A percentile compares a stretch with the other conserved stretches of the same genome.
phyloP scores from a whole-genome alignment of 345 rosid species.

The Corymbia maculata region DNA sequence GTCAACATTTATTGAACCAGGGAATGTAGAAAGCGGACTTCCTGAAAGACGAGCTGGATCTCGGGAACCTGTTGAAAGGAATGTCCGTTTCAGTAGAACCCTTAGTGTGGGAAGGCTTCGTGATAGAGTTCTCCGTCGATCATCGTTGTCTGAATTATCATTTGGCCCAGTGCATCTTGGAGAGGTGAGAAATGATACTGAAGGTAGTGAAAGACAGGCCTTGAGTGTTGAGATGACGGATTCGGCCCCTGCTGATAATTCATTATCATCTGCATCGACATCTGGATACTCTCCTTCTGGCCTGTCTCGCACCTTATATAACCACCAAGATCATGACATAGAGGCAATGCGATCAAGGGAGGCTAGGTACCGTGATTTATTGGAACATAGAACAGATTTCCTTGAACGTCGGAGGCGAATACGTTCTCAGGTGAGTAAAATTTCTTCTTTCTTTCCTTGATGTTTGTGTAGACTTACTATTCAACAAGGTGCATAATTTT shows the following conservation, averaged over 20 bases:
- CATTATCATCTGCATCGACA: constrained; percentile 15
- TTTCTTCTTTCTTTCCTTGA: background rate
- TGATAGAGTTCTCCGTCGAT: constrained; percentile 84
- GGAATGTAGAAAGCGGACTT: constrained; percentile 26
- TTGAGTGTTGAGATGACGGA: constrained; percentile 16
- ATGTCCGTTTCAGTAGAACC: constrained; percentile 85
- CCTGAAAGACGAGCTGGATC: constrained; percentile 47
- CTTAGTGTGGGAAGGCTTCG: constrained; percentile 98
- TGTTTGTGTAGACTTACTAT: background rate
- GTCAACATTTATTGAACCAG: constrained; percentile 28
- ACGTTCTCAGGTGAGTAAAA: constrained; percentile 80
- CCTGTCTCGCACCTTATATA: constrained; percentile 36
- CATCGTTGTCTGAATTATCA: constrained; percentile 52
- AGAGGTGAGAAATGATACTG: constrained; percentile 34
- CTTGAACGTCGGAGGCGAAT: constrained; percentile 90
- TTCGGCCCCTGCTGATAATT: constrained; percentile 24
- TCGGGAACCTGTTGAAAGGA: constrained; percentile 64
- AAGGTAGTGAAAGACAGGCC: constrained; percentile 19
- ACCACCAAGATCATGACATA: constrained; percentile 44
- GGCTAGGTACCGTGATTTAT: constrained; percentile 68
- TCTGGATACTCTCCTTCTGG: constrained; percentile 37
- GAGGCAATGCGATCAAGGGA: constrained; percentile 65
- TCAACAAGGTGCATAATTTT: background rate
- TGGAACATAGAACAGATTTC: constrained; percentile 86
- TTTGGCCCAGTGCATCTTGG: constrained; percentile 45